These are phyloP conservation scores for Wickerhamomyces queroliae DNA, from an alignment of 805 yeast genomes.

Conservation along the genomic window DNA sequence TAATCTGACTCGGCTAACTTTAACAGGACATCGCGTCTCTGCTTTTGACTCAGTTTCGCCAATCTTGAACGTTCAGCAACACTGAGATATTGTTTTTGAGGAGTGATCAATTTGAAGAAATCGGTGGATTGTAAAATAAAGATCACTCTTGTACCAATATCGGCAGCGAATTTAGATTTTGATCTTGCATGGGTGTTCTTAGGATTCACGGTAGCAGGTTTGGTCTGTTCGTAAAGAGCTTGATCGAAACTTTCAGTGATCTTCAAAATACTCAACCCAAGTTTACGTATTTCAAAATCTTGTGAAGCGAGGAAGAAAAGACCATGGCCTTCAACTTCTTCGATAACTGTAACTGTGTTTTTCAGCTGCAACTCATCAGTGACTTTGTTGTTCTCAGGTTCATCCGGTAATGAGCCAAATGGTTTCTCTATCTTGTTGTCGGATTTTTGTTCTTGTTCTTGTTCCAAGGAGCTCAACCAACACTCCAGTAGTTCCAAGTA, in stretches of 20 bases:
- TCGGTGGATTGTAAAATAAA: conserved; percentile 72
- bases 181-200: conserved; percentile 39
- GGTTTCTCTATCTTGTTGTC: conserved; percentile 6
- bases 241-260: conserved; percentile 85
- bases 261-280: conserved; percentile 70
- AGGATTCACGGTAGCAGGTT: conserved; percentile 13
- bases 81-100: conserved; percentile 42
- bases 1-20: conserved; percentile 84
- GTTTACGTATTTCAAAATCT: conserved; percentile 65
- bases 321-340: conserved; percentile 95
- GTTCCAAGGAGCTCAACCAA: conserved; percentile 70
- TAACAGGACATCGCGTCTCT: conserved; percentile 62
- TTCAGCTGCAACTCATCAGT: conserved; percentile 71
- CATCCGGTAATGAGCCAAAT: not conserved
- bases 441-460: conserved; percentile 18
- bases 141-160: conserved; percentile 68
- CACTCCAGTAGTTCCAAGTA: conserved; percentile 76
- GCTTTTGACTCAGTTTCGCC: conserved; percentile 49
- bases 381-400: conserved; percentile 21
- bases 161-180: conserved; percentile 69
- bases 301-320: conserved; percentile 87
- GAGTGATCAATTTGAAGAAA: conserved; percentile 54
- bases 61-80: conserved; percentile 77
- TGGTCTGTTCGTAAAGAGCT: conserved; percentile 55
- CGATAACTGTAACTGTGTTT: conserved; percentile 76